Evolutionary conservation across 257 asterid species (phyloP).

Genomic region (Nicotiana knightiana): DNA sequence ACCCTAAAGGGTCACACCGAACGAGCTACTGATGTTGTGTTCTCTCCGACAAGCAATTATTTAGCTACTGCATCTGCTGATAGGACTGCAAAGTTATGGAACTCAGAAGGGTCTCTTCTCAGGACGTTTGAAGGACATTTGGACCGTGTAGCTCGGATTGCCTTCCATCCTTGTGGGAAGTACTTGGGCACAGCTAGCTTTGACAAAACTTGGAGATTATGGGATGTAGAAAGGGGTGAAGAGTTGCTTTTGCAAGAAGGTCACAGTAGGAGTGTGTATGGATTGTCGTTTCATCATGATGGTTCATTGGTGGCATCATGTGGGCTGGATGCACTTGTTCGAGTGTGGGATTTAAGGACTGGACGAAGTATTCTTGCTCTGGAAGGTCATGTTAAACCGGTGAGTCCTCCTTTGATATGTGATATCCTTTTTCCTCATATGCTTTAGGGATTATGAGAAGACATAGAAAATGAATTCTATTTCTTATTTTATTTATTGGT

Average conservation of each 20-base stretch:
- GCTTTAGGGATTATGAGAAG: neutral
- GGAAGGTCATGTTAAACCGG: constrained; percentile 96
- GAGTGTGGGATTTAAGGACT: constrained; percentile 94
- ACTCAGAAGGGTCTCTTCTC: constrained; percentile 54
- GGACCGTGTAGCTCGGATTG: constrained; percentile 91
- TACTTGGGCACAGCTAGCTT: constrained; percentile 91
- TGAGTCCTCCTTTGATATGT: constrained; percentile 26
- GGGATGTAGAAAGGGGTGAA: constrained; percentile 96
- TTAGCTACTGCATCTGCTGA: constrained; percentile 96
- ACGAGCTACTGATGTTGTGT: constrained; percentile 85
- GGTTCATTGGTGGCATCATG: constrained; percentile 96
- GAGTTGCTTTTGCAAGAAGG: constrained; percentile 98
- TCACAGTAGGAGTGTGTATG: constrained; percentile 93
- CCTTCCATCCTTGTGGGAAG: constrained; percentile 87
- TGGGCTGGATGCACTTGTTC: constrained; percentile 88
- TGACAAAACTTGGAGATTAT: constrained; percentile 93
- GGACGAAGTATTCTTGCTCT: constrained; percentile 87
- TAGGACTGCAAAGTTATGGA: constrained; percentile 80
- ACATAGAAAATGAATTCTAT: neutral
- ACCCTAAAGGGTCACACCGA: constrained; percentile 86
- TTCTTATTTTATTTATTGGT: constrained; percentile 5
- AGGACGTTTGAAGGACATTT: constrained; percentile 79
- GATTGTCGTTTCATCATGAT: constrained; percentile 71
- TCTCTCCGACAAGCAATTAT: constrained; percentile 58
- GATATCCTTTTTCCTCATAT: neutral